Conservation (phyloP, 2,329 filamentous ascomycete genomes). For the Akanthomyces muscarius region DNA sequence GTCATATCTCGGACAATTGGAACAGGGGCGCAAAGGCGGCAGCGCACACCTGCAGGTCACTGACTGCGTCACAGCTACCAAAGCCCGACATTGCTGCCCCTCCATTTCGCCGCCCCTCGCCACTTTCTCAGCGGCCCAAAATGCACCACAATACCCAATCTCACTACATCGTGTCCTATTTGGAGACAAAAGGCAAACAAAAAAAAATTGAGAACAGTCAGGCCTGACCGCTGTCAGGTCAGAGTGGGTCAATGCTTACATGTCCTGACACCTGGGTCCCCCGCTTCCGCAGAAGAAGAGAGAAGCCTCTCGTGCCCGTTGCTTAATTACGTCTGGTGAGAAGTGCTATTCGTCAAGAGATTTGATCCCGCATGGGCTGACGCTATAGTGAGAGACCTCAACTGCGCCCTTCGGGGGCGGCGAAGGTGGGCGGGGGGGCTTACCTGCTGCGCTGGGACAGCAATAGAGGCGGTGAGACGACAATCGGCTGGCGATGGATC, state of each 20-base stretch:
- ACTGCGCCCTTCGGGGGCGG: too few relatives aligned
- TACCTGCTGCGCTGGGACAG: not conserved
- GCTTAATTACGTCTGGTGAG: too few relatives aligned
- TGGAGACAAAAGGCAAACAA: not conserved
- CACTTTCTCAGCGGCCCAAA: not conserved
- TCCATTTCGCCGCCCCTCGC: not conserved
- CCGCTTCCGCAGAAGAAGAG: not conserved
- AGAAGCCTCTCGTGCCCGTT: not conserved
- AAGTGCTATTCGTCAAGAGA: too few relatives aligned
- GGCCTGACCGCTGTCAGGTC: constrained; percentile 6
- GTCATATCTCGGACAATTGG: too few relatives aligned
- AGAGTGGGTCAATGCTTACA: not conserved
- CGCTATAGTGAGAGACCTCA: not conserved
- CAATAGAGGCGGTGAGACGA: not conserved
- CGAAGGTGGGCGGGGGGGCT: not conserved
- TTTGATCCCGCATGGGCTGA: not conserved
- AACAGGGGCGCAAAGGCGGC: too few relatives aligned
- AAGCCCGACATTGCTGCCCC: not conserved
- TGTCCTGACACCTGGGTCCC: not conserved
- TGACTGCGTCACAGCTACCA: not conserved
- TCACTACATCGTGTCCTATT: not conserved
- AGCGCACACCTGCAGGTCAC: not conserved
- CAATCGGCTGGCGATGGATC: too few relatives aligned
- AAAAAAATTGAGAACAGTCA: not conserved
- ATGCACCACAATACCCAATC: not conserved